Evolutionary conservation across 768 basidiomycete genomes (phyloP).

Genomic region (Postia placenta): DNA sequence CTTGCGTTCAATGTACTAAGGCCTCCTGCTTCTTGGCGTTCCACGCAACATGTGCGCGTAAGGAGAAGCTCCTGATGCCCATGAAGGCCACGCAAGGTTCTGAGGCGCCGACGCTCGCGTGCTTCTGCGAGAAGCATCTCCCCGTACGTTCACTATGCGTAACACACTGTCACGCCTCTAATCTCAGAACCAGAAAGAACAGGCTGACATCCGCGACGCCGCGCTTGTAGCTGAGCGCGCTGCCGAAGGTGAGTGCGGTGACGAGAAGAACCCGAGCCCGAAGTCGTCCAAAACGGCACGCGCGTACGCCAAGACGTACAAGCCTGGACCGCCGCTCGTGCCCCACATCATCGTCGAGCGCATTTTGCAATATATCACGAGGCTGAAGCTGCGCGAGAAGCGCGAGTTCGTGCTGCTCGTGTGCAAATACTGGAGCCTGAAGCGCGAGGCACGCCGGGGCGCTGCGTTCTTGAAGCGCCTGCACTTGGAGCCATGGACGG

Average conservation of each 20-base stretch:
- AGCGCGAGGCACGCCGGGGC: constrained; percentile 87
- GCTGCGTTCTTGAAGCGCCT: constrained; percentile 90
- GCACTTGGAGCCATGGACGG: constrained; percentile 97
- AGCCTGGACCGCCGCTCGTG: constrained; percentile 87
- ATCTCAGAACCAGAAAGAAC: constrained; percentile 49
- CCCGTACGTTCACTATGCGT: constrained; percentile 47
- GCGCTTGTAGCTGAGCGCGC: constrained; percentile 47
- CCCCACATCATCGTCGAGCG: constrained; percentile 80
- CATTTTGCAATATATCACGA: constrained; percentile 67
- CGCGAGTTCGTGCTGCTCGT: constrained; percentile 67
- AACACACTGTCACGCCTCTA: not conserved
- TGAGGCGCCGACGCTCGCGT: constrained; percentile 67
- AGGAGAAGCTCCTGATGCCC: constrained; percentile 75
- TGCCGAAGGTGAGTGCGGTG: constrained; percentile 26
- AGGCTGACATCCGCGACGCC: constrained; percentile 53
- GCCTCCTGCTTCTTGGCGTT: constrained; percentile 88
- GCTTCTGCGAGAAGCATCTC: constrained; percentile 88
- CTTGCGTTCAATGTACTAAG: constrained; percentile 95
- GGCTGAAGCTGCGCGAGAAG: constrained; percentile 70
- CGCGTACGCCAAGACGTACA: constrained; percentile 89
- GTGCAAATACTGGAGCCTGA: constrained; percentile 96
- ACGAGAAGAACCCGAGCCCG: constrained; percentile 6
- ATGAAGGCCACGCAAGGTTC: constrained; percentile 80
- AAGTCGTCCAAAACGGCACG: constrained; percentile 73
- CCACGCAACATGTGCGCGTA: constrained; percentile 90